Conservation (phyloP, 2,329 filamentous ascomycete species). For the Ceratocystis eucalypticola region DNA sequence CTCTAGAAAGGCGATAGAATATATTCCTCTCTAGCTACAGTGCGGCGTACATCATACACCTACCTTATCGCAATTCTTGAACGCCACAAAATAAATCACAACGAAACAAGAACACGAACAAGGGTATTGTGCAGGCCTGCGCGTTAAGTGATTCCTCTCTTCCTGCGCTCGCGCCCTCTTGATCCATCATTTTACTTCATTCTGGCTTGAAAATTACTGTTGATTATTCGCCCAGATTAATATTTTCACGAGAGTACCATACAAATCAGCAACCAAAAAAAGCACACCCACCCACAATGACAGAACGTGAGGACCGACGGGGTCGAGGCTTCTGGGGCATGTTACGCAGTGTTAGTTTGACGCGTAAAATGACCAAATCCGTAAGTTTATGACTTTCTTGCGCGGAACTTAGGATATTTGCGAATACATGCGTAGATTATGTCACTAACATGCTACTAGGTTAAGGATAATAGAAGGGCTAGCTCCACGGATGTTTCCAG, state of each 20-base stretch:
- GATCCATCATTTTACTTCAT: not conserved
- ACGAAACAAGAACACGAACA: constrained; percentile 10
- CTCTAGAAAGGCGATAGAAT: not conserved
- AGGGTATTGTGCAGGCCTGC: constrained; percentile 8
- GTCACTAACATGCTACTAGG: constrained; percentile 12
- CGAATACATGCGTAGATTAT: not conserved
- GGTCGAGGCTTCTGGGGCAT: constrained; percentile 14
- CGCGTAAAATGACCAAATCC: constrained; percentile 16
- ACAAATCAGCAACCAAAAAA: not conserved
- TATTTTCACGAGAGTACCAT: not conserved
- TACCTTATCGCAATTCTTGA: not conserved
- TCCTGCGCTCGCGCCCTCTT: constrained; percentile 1
- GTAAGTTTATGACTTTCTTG: constrained; percentile 2
- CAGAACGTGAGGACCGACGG: constrained; percentile 18
- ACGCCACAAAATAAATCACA: constrained; percentile 1
- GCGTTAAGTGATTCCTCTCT: constrained; percentile 18
- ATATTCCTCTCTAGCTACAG: not conserved
- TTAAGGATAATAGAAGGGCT: constrained; percentile 17
- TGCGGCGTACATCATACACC: not conserved
- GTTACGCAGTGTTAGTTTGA: constrained; percentile 19
- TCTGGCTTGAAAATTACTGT: not conserved
- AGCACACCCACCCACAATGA: constrained; percentile 8
- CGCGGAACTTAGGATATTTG: not conserved
- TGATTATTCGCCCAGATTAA: not conserved
- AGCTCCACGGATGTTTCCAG: constrained; percentile 16